Conservation (phyloP, 2,329 filamentous ascomycete genomes). For the Microsporum ferrugineum region DNA sequence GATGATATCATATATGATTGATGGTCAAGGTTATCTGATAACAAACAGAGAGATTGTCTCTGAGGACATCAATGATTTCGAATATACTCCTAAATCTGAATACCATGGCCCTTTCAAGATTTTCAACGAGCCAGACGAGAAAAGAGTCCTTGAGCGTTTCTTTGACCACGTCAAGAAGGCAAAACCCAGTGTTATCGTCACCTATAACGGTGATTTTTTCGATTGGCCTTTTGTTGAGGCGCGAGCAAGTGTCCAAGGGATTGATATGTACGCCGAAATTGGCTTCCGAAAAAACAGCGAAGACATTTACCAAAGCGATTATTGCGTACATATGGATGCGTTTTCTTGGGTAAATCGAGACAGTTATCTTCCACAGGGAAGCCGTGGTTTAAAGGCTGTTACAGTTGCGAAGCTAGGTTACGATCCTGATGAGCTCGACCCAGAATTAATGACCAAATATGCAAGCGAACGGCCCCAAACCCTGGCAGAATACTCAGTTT, state of each 20-base stretch:
- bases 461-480: slow-evolving; percentile 85
- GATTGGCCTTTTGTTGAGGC: slow-evolving; percentile 99
- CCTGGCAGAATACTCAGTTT: slow-evolving; percentile 93
- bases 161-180: slow-evolving; percentile 94
- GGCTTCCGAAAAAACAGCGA: slow-evolving; percentile 92
- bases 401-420: slow-evolving; percentile 97
- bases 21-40: slow-evolving; percentile 93
- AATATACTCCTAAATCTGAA: slow-evolving; percentile 95
- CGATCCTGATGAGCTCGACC: slow-evolving; percentile 93
- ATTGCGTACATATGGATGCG: slow-evolving; percentile 97
- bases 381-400: slow-evolving; percentile 91
- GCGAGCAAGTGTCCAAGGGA: slow-evolving; percentile 81
- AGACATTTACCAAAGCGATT: slow-evolving; percentile 90
- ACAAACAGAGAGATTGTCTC: slow-evolving; percentile 97
- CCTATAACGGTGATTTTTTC: slow-evolving; percentile 99
- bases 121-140: slow-evolving; percentile 95
- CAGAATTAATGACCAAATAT: slow-evolving; percentile 87
- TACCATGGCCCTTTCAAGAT: slow-evolving; percentile 94
- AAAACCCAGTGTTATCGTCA: slow-evolving; percentile 89
- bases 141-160: slow-evolving; percentile 75
- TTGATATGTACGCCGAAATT: slow-evolving; percentile 99
- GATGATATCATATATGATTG: slow-evolving; percentile 99
- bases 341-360: slow-evolving; percentile 99
- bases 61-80: slow-evolving; percentile 93
- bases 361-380: slow-evolving; percentile 93